These are phyloP conservation scores for Penicillium palitans DNA, from an alignment of 2,329 filamentous ascomycete species.

Conservation along the genomic window DNA sequence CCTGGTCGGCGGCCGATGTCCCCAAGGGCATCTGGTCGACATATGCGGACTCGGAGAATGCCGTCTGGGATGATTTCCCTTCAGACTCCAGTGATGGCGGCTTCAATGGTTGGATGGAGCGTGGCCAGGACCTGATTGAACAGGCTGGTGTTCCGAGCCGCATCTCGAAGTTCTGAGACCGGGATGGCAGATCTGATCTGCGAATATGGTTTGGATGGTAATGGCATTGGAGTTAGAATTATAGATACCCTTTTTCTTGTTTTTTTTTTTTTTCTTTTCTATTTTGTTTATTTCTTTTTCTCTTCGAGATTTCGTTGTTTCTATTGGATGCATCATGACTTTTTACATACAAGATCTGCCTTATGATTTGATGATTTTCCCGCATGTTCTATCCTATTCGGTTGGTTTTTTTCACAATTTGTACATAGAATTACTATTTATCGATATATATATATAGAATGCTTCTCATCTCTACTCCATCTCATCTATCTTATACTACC, in stretches of 20 bases:
- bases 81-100: conserved; percentile 40
- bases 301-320: conserved; percentile 5
- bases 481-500: not conserved
- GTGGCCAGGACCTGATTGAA: conserved; percentile 42
- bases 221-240: conserved; percentile 29
- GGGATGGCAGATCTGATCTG: not conserved
- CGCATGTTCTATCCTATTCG: conserved; percentile 6
- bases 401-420: conserved; percentile 12
- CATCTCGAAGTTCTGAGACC: conserved; percentile 28
- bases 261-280: conserved; percentile 19
- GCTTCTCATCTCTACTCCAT: not conserved
- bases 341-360: conserved; percentile 11
- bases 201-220: conserved; percentile 15
- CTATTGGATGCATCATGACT: conserved; percentile 19
- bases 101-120: conserved; percentile 44
- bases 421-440: conserved; percentile 16
- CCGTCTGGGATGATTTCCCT: conserved; percentile 48
- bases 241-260: conserved; percentile 37
- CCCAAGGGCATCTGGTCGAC: conserved; percentile 44
- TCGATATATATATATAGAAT: conserved; percentile 14
- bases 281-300: conserved; percentile 7
- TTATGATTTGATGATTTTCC: conserved; percentile 29
- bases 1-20: conserved; percentile 39
- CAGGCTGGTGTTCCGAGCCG: conserved; percentile 41
- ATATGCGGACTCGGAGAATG: conserved; percentile 43